Evolutionary conservation across 805 yeast species (phyloP).

Genomic region (Candida ponderosae): DNA sequence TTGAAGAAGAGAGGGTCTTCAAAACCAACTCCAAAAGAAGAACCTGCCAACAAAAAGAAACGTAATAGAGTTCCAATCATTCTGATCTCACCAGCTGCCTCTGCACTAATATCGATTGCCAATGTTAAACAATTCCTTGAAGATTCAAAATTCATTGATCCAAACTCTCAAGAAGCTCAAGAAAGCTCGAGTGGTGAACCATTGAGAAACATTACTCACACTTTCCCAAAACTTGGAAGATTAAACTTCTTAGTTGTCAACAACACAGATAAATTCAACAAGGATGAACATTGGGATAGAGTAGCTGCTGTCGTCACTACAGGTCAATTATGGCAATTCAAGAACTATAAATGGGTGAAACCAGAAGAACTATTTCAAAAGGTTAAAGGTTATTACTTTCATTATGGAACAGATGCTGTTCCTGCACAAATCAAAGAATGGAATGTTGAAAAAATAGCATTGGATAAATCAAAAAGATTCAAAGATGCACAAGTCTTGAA

Average conservation of each 20-base stretch:
- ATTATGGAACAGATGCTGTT: constrained; percentile 69
- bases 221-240: constrained; percentile 49
- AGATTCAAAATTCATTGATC: constrained; percentile 58
- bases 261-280: constrained; percentile 77
- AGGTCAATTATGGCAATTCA: constrained; percentile 97
- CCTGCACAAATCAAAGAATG: constrained; percentile 75
- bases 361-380: constrained; percentile 78
- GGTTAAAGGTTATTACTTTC: constrained; percentile 74
- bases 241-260: constrained; percentile 76
- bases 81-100: constrained; percentile 71
- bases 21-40: constrained; percentile 8
- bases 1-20: constrained; percentile 15
- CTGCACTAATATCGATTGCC: constrained; percentile 56
- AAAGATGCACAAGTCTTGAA: constrained; percentile 84
- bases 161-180: constrained; percentile 30
- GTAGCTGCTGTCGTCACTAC: constrained; percentile 94
- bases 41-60: constrained; percentile 16
- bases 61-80: constrained; percentile 57
- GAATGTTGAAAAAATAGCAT: constrained; percentile 75
- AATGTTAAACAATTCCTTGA: constrained; percentile 67
- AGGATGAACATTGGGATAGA: constrained; percentile 97
- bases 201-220: constrained; percentile 44
- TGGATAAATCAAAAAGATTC: constrained; percentile 80
- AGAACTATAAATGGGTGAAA: constrained; percentile 72
- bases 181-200: constrained; percentile 19